Base-by-base conservation (phyloP, 139 green algal species). In the Spirogloea muscicola region DNA sequence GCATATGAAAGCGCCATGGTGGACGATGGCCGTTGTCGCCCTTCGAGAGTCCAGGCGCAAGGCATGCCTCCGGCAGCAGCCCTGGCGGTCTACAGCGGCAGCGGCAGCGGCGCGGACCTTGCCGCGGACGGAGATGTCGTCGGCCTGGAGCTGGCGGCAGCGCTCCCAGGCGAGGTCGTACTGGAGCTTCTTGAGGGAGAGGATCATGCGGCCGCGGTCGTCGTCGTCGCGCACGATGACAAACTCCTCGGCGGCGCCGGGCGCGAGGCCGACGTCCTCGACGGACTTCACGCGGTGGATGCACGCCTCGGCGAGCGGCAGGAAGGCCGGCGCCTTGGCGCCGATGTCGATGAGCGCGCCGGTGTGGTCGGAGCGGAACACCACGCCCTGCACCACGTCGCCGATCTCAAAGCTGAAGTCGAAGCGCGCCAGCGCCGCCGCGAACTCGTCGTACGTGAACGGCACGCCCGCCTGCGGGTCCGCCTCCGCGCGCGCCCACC, bases 311-410 rank as follows among this genome's bases (percentile, higher is more conserved):
- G 69, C 51, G 3, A 87, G 72, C 0, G 94, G 88, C 61, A 86
- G 90, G 69, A 94, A 93, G 44, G 91, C 94, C 1, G 89, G 77
- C 18, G 86, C 83, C 87, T 98, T 98, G 34, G 86, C 88, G 46
- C 94, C 94, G 49, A 97, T 90, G 65, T 98, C 94, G 7, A 97
- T 86, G 59, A 91, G 94, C 0, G 89, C 94, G 38, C 92, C 94
- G 37, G 89, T 87, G 44, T 90, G 83, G 74, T 97, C 91, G 1
- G 95, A 77, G 48, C 87, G 80, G 72, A 90, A 89, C 21, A 96
- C 87, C 3, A 72, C 85, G 43, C 90, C 91, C n/a, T 52, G 76
- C 31, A 77, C 69, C 40, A 49, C 60, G 33, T 77, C 69, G 25
- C 69, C 69, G n/a, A 69, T 18, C 16, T 71, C 57, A 57, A 77